Percentiles rank a stretch among this genome's conserved stretches.
These are phyloP conservation scores for Cercospora canescens DNA, from an alignment of 2,329 filamentous ascomycete genomes.

Conservation along the genomic window DNA sequence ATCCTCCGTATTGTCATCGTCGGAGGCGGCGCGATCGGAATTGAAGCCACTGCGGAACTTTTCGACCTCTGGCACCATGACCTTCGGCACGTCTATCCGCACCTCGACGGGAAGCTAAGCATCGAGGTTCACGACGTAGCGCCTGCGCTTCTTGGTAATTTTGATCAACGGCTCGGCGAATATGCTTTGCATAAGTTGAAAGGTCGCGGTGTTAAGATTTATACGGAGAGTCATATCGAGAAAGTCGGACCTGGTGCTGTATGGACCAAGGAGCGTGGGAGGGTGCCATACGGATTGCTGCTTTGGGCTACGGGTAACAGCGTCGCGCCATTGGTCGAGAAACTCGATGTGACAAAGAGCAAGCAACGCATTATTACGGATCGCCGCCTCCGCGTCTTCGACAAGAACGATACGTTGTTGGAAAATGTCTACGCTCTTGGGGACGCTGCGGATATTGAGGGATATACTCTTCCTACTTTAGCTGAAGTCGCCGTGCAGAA, in stretches of 20 bases:
- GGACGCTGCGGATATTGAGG: slow-evolving; percentile 43
- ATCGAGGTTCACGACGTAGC: slow-evolving; percentile 50
- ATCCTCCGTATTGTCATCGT: slow-evolving; percentile 43
- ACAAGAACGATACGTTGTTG: slow-evolving; percentile 24
- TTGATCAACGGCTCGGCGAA: slow-evolving; percentile 43
- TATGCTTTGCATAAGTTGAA: slow-evolving; percentile 44
- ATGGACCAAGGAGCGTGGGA: slow-evolving; percentile 39
- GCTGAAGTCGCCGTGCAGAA: slow-evolving; percentile 44
- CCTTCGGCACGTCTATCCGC: slow-evolving; percentile 42
- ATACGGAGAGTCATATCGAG: slow-evolving; percentile 41
- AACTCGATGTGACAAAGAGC: slow-evolving; percentile 36
- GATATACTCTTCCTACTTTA: slow-evolving; percentile 36
- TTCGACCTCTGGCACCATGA: slow-evolving; percentile 44
- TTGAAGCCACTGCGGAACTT: slow-evolving; percentile 47
- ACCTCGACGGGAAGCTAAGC: slow-evolving; percentile 41
- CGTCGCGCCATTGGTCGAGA: slow-evolving; percentile 36
- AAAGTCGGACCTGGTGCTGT: slow-evolving; percentile 38
- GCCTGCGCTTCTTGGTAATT: slow-evolving; percentile 42
- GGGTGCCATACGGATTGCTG: slow-evolving; percentile 40
- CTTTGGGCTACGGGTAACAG: slow-evolving; percentile 44
- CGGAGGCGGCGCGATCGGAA: slow-evolving; percentile 45
- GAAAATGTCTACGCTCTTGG: slow-evolving; percentile 37
- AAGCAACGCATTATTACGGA: slow-evolving; percentile 40
- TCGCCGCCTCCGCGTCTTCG: slow-evolving; percentile 22
- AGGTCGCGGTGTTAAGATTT: slow-evolving; percentile 40